Evolutionary conservation across 345 rosid species (phyloP).

Genomic region (Kandelia obovata): DNA sequence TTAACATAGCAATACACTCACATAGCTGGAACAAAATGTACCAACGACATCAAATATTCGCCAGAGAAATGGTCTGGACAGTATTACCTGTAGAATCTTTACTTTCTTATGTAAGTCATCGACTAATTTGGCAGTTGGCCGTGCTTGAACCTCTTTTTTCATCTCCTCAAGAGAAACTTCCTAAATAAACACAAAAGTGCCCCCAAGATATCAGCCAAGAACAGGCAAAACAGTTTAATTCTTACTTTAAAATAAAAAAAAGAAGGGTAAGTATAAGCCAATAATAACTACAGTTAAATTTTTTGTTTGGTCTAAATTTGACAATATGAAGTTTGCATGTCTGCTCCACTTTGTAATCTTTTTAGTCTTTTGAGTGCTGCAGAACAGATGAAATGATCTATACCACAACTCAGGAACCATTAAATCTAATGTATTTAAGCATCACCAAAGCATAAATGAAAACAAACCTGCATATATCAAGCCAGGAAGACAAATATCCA

Average conservation of each 20-base stretch:
- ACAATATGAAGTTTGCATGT: no score
- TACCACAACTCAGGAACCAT: background rate
- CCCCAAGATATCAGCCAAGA: no score
- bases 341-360: no score
- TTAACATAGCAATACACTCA: background rate
- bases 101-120: slow-evolving; percentile 96
- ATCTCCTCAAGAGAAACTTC: slow-evolving; percentile 77
- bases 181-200: slow-evolving; percentile 33
- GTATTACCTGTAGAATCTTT: slow-evolving; percentile 87
- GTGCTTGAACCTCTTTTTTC: slow-evolving; percentile 84
- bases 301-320: no score
- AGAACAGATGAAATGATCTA: background rate
- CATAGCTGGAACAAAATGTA: background rate
- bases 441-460: background rate
- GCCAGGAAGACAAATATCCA: background rate
- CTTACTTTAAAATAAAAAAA: background rate
- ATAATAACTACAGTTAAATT: background rate
- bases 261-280: background rate
- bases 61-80: background rate
- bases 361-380: no score
- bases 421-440: no score
- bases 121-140: slow-evolving; percentile 87
- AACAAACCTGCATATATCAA: background rate
- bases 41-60: background rate
- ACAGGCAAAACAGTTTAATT: no score